A percentile compares a stretch with the other conserved stretches of the same genome.
Evolutionary conservation across 2,329 filamentous ascomycete species (phyloP).

Genomic region (Nemania diffusa): DNA sequence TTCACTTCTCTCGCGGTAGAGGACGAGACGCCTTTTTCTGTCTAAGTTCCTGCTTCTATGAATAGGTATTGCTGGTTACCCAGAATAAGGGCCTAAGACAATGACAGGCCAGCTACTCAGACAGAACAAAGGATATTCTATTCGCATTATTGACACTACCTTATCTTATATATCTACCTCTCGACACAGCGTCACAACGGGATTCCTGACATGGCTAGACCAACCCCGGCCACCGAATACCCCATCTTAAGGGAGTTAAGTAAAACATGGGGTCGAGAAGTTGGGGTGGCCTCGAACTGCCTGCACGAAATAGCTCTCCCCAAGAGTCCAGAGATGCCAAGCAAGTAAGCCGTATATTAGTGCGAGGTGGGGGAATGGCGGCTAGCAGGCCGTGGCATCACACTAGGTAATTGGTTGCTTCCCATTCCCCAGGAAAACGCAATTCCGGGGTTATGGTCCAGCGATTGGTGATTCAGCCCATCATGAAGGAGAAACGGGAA

Average conservation of each 20-base stretch:
- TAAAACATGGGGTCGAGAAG: slow-evolving; percentile 25
- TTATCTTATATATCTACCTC: slow-evolving; percentile 22
- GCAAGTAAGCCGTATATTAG: slow-evolving; percentile 6
- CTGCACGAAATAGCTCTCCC: slow-evolving; percentile 14
- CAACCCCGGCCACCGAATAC: slow-evolving; percentile 6
- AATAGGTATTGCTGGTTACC: not conserved
- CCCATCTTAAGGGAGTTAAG: not conserved
- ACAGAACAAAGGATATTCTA: not conserved
- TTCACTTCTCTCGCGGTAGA: slow-evolving; percentile 19
- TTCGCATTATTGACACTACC: not conserved
- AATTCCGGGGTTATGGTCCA: slow-evolving; percentile 4
- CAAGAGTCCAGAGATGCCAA: slow-evolving; percentile 12
- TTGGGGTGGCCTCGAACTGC: slow-evolving; percentile 13
- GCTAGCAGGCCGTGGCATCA: not conserved
- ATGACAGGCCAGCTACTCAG: slow-evolving; percentile 10
- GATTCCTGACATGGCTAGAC: not conserved
- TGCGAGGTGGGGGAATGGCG: not conserved
- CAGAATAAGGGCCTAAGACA: not conserved
- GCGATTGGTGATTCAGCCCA: no score
- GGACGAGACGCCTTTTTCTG: not conserved
- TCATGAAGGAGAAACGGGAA: not conserved
- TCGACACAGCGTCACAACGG: slow-evolving; percentile 2
- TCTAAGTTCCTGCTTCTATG: not conserved
- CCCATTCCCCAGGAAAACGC: not conserved
- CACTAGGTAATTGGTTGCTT: not conserved